Evolutionary conservation across 257 asterid genomes (phyloP).

Genomic region (Fraxinus quadrangulata): DNA sequence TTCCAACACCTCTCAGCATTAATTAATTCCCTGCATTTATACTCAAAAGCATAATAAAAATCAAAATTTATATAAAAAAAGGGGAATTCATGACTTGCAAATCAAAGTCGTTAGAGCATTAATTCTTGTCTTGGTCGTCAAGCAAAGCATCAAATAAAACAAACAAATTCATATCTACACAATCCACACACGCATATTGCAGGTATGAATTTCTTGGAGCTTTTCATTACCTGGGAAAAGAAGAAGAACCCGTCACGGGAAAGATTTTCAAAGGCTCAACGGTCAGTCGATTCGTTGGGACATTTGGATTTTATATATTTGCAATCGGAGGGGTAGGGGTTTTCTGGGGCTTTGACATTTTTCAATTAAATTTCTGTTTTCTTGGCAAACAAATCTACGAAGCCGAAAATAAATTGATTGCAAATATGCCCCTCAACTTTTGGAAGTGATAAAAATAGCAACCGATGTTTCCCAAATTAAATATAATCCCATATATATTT

Average conservation of each 20-base stretch:
- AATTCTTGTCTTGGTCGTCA: conserved; percentile 43
- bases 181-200: neutral
- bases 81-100: conserved; percentile 21
- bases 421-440: neutral
- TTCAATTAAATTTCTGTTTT: neutral
- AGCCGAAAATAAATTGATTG: neutral
- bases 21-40: conserved; percentile 34
- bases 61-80: conserved; percentile 6
- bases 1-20: conserved; percentile 25
- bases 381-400: neutral
- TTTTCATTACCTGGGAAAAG: conserved; percentile 27
- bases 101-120: conserved; percentile 42
- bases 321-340: conserved; percentile 29
- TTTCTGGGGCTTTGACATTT: conserved; percentile 50
- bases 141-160: conserved; percentile 48
- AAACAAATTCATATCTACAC: conserved; percentile 15
- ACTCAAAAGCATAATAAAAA: conserved; percentile 9
- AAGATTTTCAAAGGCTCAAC: conserved; percentile 23
- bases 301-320: conserved; percentile 18
- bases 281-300: conserved; percentile 13
- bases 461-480: neutral
- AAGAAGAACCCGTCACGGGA: neutral
- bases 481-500: too few relatives aligned
- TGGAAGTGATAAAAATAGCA: neutral
- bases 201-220: neutral